Percentiles rank a stretch among this genome's conserved stretches.
phyloP scores from a whole-genome alignment of 2,329 filamentous ascomycete genomes.

The Metarhizium guizhouense region DNA sequence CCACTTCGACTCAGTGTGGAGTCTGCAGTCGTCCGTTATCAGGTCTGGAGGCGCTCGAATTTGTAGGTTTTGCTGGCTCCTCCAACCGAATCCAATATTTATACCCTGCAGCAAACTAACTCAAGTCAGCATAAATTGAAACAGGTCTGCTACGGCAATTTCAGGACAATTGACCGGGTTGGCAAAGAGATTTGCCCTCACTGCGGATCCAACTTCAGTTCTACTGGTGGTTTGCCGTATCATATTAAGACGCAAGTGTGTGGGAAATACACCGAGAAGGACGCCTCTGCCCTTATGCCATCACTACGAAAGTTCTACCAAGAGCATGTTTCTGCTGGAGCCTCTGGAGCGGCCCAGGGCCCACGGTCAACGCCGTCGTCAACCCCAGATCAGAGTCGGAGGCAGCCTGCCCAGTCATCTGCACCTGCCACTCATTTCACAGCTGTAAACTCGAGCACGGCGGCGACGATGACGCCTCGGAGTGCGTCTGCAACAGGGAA shows the following conservation, averaged over 20 bases:
- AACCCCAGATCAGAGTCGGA: not conserved
- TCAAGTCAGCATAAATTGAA: conserved; percentile 19
- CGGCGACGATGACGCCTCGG: not conserved
- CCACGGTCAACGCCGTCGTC: not conserved
- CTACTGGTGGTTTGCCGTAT: conserved; percentile 31
- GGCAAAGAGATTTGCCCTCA: conserved; percentile 30
- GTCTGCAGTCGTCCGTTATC: conserved; percentile 27
- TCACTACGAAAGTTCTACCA: conserved; percentile 3
- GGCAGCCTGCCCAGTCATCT: not conserved
- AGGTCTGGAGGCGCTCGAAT: conserved; percentile 17
- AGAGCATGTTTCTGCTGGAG: not conserved
- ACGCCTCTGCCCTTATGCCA: conserved; percentile 1
- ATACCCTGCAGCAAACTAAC: not conserved
- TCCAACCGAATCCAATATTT: not conserved
- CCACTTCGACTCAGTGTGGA: conserved; percentile 15
- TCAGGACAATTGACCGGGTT: conserved; percentile 8
- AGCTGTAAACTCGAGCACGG: not conserved
- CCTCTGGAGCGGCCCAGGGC: not conserved
- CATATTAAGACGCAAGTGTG: conserved; percentile 37
- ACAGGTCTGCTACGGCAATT: conserved; percentile 13
- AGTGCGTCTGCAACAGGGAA: not conserved
- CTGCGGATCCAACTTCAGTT: conserved; percentile 36
- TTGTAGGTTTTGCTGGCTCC: conserved; percentile 17
- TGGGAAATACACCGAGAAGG: conserved; percentile 25
- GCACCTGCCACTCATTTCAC: not conserved